Evolutionary conservation across 2,329 filamentous ascomycete genomes (phyloP), one percentile per base, ranked within the genome.

Genomic region (Epichloe glyceriae): DNA sequence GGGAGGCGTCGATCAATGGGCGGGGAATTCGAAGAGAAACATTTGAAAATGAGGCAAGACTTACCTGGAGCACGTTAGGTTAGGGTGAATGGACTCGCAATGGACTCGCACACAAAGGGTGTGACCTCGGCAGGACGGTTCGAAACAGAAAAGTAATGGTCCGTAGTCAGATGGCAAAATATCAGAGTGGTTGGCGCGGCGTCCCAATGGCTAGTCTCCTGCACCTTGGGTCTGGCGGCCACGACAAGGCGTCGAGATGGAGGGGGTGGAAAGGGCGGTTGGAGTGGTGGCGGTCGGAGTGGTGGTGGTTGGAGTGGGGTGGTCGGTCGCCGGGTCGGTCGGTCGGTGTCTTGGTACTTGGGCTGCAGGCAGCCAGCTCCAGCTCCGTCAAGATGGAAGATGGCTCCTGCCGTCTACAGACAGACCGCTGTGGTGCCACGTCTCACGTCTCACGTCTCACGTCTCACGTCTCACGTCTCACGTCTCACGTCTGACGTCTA

Each of bases 391-490:
- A 11, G 19, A 15, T 10, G 10, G 5, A 26, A 26, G n/a, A 15
- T 35, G 39, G 47, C 47, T 43, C 33, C 46, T 41, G 22, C 37
- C 46, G 35, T 11, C 46, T 15, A 2, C 8, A 10, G 34, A 20
- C 14, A 39, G 34, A 26, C 22, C 34, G 33, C 34, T 26, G 46
- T 49, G 50, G 50, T 52, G 50, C 50, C 46, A 52, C 50, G 50
- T 52, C 46, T 45, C 15, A 34, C 43, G 10, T 15, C 43, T 35
- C 22, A 12, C 35, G n/a, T n/a, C n/a, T n/a, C n/a, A n/a, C n/a
- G n/a, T n/a, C n/a, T n/a, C n/a, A n/a, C n/a, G n/a, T n/a, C n/a
- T n/a, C n/a, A n/a, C n/a, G n/a, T n/a, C n/a, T n/a, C n/a, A n/a
- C n/a, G n/a, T n/a, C n/a, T n/a, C n/a, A n/a, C n/a, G n/a, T n/a